A percentile compares a stretch with the other conserved stretches of the same genome.
Conservation (phyloP, 345 rosid species). For the Pistacia atlantica region DNA sequence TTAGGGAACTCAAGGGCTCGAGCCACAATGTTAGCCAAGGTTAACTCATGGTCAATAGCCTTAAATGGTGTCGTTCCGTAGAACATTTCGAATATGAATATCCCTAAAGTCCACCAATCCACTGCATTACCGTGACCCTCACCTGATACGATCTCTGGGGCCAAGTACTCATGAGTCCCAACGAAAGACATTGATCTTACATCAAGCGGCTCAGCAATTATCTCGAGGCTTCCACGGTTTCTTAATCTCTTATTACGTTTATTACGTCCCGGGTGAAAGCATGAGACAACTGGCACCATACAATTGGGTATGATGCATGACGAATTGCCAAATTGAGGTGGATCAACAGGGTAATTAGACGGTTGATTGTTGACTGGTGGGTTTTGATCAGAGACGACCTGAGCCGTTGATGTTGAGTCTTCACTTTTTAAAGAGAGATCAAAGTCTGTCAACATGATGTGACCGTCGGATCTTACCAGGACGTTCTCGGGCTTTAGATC, state of each 20-base stretch:
- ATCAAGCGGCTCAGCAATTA: constrained; percentile 62
- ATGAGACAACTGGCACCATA: constrained; percentile 53
- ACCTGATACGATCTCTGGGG: constrained; percentile 64
- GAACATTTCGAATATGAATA: constrained; percentile 59
- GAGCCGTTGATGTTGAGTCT: constrained; percentile 37
- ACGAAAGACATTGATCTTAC: constrained; percentile 68
- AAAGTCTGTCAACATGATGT: constrained; percentile 70
- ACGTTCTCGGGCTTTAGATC: constrained; percentile 73
- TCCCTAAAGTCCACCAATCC: constrained; percentile 76
- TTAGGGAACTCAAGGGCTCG: constrained; percentile 66
- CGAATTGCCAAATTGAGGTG: constrained; percentile 29
- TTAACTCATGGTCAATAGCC: constrained; percentile 56
- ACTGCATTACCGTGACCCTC: constrained; percentile 74
- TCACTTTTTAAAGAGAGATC: constrained; percentile 65
- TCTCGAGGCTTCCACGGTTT: constrained; percentile 37
- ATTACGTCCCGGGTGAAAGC: constrained; percentile 41
- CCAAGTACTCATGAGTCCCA: constrained; percentile 68
- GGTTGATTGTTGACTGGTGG: not conserved
- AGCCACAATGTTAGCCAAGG: constrained; percentile 64
- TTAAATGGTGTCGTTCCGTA: constrained; percentile 61
- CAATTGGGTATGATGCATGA: constrained; percentile 64
- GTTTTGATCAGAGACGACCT: constrained; percentile 36
- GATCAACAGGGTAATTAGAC: not conserved
- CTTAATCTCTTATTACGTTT: constrained; percentile 31
- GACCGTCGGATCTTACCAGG: constrained; percentile 62